phyloP scores from a whole-genome alignment of 2,329 filamentous ascomycete species.

The Decorospora gaudefroyi region DNA sequence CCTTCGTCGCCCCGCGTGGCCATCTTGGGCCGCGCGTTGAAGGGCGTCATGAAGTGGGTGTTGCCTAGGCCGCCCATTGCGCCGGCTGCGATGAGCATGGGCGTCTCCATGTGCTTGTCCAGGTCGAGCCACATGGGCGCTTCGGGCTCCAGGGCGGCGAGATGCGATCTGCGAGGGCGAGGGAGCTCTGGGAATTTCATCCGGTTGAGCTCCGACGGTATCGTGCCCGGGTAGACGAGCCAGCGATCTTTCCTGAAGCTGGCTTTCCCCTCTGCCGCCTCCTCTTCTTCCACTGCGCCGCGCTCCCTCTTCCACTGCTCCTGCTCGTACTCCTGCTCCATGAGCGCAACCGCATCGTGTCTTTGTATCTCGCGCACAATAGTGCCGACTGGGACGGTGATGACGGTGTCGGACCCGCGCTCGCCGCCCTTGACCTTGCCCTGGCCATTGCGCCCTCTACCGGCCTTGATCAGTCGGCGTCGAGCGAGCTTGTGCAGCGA shows the following conservation, averaged over 20 bases:
- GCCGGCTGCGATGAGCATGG: slow-evolving; percentile 83
- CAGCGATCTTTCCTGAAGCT: slow-evolving; percentile 69
- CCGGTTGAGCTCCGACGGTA: slow-evolving; percentile 68
- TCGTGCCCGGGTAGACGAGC: slow-evolving; percentile 81
- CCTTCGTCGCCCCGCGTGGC: slow-evolving; percentile 84
- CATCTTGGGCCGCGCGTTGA: slow-evolving; percentile 77
- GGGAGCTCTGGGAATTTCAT: slow-evolving; percentile 63
- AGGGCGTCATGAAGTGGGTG: slow-evolving; percentile 82
- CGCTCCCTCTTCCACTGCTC: slow-evolving; percentile 37
- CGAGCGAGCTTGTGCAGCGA: slow-evolving; percentile 90
- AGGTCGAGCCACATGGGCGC: slow-evolving; percentile 67
- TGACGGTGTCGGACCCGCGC: slow-evolving; percentile 82
- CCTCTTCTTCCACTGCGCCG: slow-evolving; percentile 27
- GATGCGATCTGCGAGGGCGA: slow-evolving; percentile 59
- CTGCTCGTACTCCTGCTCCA: slow-evolving; percentile 56
- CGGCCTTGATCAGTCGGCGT: slow-evolving; percentile 73
- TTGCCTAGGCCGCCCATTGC: slow-evolving; percentile 91
- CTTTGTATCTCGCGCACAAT: slow-evolving; percentile 82
- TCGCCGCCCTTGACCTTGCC: slow-evolving; percentile 74
- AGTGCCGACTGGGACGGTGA: slow-evolving; percentile 91
- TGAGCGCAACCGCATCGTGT: slow-evolving; percentile 74
- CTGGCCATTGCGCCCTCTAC: slow-evolving; percentile 75
- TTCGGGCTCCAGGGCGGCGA: slow-evolving; percentile 70
- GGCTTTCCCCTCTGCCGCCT: slow-evolving; percentile 41
- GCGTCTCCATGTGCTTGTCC: slow-evolving; percentile 73